phyloP scores from a whole-genome alignment of 2,329 filamentous ascomycete species.

The Colletotrichum lindemuthianum region DNA sequence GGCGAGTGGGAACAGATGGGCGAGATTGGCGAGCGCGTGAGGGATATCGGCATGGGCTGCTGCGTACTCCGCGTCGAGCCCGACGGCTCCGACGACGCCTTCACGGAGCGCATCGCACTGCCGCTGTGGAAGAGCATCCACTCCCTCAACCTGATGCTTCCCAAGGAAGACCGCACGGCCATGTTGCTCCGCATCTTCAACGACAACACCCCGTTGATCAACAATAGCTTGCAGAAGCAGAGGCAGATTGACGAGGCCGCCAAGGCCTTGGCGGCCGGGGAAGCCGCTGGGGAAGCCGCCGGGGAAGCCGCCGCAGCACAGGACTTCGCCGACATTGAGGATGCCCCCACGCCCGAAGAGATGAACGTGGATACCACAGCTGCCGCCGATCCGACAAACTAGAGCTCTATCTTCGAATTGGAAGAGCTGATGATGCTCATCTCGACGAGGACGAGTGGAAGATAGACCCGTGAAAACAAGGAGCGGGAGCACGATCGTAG shows the following conservation, averaged over 20 bases:
- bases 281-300: slow-evolving; percentile 39
- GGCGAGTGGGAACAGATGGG: slow-evolving; percentile 79
- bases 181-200: slow-evolving; percentile 94
- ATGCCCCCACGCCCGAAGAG: slow-evolving; percentile 49
- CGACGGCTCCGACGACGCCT: slow-evolving; percentile 68
- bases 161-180: slow-evolving; percentile 93
- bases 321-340: slow-evolving; percentile 48
- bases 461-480: neutral
- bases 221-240: slow-evolving; percentile 67
- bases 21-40: slow-evolving; percentile 87
- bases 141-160: slow-evolving; percentile 95
- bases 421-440: neutral
- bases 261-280: slow-evolving; percentile 47
- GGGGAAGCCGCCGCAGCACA: slow-evolving; percentile 37
- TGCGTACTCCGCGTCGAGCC: slow-evolving; percentile 88
- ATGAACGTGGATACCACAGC: slow-evolving; percentile 26
- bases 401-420: neutral
- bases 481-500: neutral
- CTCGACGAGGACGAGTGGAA: neutral
- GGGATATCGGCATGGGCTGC: slow-evolving; percentile 87
- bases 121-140: slow-evolving; percentile 94
- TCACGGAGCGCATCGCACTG: slow-evolving; percentile 83
- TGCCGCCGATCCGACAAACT: neutral
- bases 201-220: slow-evolving; percentile 85
- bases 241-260: slow-evolving; percentile 46